Evolutionary conservation across 176 grass and related monocot genomes (phyloP), one percentile per base, ranked within the genome.

Genomic region (sorghum (Sorghum bicolor)): DNA sequence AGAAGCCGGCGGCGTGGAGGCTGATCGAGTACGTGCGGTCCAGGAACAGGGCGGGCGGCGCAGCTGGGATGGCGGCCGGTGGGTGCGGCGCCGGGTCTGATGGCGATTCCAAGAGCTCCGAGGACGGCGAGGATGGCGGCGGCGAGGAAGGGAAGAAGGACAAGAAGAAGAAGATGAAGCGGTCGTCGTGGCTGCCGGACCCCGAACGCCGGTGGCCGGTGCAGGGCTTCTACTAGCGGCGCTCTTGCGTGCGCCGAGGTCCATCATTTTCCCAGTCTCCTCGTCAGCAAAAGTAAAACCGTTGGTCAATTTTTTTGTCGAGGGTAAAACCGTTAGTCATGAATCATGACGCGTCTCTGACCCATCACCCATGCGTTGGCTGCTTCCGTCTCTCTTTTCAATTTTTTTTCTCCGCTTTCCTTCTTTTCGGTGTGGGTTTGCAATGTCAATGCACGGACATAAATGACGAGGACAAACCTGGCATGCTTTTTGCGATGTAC

Each of bases 101-200:
- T 47, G 84, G 84, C 74, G 88, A 83, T n/a, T 86, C 84, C 28
- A 86, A 39, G 80, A 79, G 84, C 67, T 86, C 88, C 13, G 91
- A 75, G 57, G 89, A 89, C 2, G 28, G 41, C 26, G 79, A 63
- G 0, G 80, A 45, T 24, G 77, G 45, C 32, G 52, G 44, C 9
- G 53, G 22, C 22, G 40, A 76, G 31, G 64, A 85, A 2, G 48
- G 65, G 3, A 64, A 75, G 70, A 77, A 78, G 13, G 79, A 75
- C 7, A 75, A 80, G 67, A 84, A 67, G 55, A 87, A 91, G 43
- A 90, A 88, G 83, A 94, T 91, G 83, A 91, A 91, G 38, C 64
- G 48, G 5, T 94, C 92, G n/a, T 94, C 89, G 5, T 94, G 92
- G 92, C 78, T 94, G 72, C 92, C 92, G 14, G 92, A 94, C 48